These are phyloP conservation scores for Fonsecaea erecta DNA, from an alignment of 2,329 filamentous ascomycete species.

Conservation along the genomic window DNA sequence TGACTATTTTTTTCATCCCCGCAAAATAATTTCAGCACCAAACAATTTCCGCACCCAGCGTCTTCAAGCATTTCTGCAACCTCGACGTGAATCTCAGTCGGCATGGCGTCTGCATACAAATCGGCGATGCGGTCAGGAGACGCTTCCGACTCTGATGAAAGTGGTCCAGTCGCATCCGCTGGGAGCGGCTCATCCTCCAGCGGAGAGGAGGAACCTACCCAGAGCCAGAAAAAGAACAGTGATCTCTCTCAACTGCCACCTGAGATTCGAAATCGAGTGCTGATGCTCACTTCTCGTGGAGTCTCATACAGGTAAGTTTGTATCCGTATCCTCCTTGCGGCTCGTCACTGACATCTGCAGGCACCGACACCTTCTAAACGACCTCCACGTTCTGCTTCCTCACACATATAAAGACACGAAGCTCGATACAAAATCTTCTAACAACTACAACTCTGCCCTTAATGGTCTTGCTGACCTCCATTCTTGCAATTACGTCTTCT, in stretches of 20 bases:
- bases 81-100: slow-evolving; percentile 1
- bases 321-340: neutral
- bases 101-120: slow-evolving; percentile 64
- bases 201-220: slow-evolving; percentile 54
- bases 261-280: slow-evolving; percentile 63
- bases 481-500: slow-evolving; percentile 93
- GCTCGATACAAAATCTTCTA: slow-evolving; percentile 84
- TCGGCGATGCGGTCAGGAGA: slow-evolving; percentile 45
- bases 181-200: slow-evolving; percentile 47
- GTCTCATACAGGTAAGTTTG: slow-evolving; percentile 76
- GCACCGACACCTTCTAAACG: slow-evolving; percentile 90
- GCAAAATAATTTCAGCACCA: neutral
- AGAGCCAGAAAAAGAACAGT: slow-evolving; percentile 60
- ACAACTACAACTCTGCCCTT: slow-evolving; percentile 69
- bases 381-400: slow-evolving; percentile 84
- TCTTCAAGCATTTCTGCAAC: neutral
- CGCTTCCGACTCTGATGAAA: slow-evolving; percentile 35
- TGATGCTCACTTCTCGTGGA: slow-evolving; percentile 90
- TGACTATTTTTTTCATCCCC: neutral
- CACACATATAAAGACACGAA: slow-evolving; percentile 95
- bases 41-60: neutral
- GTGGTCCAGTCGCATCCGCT: slow-evolving; percentile 38
- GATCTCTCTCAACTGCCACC: slow-evolving; percentile 28
- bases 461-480: slow-evolving; percentile 79
- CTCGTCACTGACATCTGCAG: slow-evolving; percentile 52